Evolutionary conservation across 805 yeast species (phyloP).

Genomic region (Millerago galiae): DNA sequence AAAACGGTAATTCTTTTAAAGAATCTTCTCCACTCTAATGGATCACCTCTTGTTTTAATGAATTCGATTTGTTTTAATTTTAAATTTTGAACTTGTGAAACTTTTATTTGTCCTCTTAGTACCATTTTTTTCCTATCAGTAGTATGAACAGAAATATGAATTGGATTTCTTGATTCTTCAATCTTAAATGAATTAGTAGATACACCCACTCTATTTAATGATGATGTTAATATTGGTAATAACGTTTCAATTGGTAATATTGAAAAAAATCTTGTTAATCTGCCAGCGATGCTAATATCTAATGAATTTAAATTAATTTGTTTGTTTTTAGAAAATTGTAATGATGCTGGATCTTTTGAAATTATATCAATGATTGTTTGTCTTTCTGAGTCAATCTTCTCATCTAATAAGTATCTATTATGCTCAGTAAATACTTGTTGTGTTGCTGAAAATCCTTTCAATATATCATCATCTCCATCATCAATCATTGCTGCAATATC

Average conservation of each 20-base stretch:
- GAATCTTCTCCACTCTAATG: constrained; percentile 66
- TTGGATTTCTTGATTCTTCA: constrained; percentile 1
- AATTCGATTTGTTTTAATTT: constrained; percentile 46
- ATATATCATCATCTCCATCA: constrained; percentile 24
- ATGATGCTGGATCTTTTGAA: constrained; percentile 43
- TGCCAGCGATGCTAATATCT: constrained; percentile 30
- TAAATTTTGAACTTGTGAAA: constrained; percentile 33
- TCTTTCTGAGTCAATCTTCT: constrained; percentile 20
- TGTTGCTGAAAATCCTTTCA: constrained; percentile 28
- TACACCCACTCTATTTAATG: constrained; percentile 38
- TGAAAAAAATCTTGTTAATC: constrained; percentile 49
- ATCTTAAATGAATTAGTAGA: constrained; percentile 12
- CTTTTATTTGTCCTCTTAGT: constrained; percentile 40
- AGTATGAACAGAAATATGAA: constrained; percentile 27
- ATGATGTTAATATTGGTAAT: constrained; percentile 33
- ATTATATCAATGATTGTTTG: constrained; percentile 32
- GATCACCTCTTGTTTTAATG: constrained; percentile 54
- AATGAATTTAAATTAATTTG: neutral
- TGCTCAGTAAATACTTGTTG: constrained; percentile 37
- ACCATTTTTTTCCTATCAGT: constrained; percentile 39
- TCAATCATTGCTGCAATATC: constrained; percentile 38
- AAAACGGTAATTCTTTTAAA: constrained; percentile 50
- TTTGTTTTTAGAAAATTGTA: constrained; percentile 36
- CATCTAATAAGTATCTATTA: constrained; percentile 25
- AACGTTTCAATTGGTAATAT: constrained; percentile 36